These are phyloP conservation scores for Saccharomycopsis sp. DNA, from an alignment of 805 yeast species.

Conservation along the genomic window DNA sequence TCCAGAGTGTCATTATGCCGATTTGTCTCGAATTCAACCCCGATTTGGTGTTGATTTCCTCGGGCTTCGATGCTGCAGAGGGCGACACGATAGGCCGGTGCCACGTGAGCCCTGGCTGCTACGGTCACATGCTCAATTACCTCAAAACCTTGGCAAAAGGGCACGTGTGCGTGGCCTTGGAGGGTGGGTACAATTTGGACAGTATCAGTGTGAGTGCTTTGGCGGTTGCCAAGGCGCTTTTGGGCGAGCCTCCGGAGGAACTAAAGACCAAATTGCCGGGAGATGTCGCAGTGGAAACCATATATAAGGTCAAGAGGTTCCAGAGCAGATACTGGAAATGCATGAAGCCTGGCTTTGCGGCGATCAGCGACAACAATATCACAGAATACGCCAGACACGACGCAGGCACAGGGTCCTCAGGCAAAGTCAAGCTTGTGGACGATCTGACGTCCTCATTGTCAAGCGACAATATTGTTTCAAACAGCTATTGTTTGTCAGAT, in stretches of 20 bases:
- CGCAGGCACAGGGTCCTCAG: background rate
- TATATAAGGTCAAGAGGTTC: constrained; percentile 69
- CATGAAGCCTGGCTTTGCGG: constrained; percentile 58
- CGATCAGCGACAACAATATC: constrained; percentile 19
- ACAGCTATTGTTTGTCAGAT: constrained; percentile 53
- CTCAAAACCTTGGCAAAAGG: constrained; percentile 85
- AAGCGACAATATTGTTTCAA: constrained; percentile 30
- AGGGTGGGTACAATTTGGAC: constrained; percentile 95
- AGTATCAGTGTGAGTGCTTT: constrained; percentile 86
- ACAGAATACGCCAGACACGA: background rate
- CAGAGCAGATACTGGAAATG: constrained; percentile 89
- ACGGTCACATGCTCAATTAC: constrained; percentile 93
- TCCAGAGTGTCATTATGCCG: constrained; percentile 79
- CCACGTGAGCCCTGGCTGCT: constrained; percentile 91
- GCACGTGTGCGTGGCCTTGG: constrained; percentile 79
- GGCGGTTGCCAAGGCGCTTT: constrained; percentile 81
- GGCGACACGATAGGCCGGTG: constrained; percentile 97
- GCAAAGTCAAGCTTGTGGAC: constrained; percentile 30
- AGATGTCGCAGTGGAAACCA: constrained; percentile 67
- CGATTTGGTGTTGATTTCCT: constrained; percentile 83
- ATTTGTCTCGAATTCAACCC: constrained; percentile 85
- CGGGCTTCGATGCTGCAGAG: constrained; percentile 98
- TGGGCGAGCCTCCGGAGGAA: constrained; percentile 93
- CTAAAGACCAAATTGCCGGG: constrained; percentile 61
- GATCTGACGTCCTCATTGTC: constrained; percentile 26